These are phyloP conservation scores for Athelia sp. DNA, from an alignment of 1,284 basidiomycete species.

Conservation along the genomic window DNA sequence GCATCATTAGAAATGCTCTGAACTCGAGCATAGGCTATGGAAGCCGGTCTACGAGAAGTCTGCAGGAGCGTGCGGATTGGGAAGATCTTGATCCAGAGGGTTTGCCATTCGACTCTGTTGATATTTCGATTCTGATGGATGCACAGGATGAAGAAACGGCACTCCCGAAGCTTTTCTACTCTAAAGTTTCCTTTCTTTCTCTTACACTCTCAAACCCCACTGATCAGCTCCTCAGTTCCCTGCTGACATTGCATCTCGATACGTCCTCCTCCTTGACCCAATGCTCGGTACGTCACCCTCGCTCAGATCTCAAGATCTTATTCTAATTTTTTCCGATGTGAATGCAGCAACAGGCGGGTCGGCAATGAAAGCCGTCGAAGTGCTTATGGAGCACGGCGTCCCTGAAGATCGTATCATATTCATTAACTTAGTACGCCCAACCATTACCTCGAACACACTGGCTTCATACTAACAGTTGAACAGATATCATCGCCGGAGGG, in stretches of 20 bases:
- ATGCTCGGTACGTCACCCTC: conserved; percentile 76
- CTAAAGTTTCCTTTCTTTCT: conserved; percentile 48
- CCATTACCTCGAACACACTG: not conserved
- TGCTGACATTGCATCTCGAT: conserved; percentile 87
- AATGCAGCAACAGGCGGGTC: conserved; percentile 89
- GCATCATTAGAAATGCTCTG: not conserved
- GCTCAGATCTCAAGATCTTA: conserved; percentile 1
- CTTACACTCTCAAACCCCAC: not conserved
- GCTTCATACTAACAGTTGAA: not conserved
- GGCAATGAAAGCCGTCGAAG: conserved; percentile 96
- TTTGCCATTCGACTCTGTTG: conserved; percentile 27
- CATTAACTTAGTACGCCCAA: conserved; percentile 76
- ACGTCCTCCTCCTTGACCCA: conserved; percentile 92
- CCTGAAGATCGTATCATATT: conserved; percentile 91
- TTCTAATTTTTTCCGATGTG: not conserved
- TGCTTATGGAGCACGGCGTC: conserved; percentile 88
- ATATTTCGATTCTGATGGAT: conserved; percentile 4
- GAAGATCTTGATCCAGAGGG: conserved; percentile 93
- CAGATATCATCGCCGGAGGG: conserved; percentile 93
- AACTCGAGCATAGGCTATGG: conserved; percentile 67
- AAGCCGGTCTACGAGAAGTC: conserved; percentile 88
- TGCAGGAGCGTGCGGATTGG: conserved; percentile 90
- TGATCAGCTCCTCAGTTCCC: conserved; percentile 58
- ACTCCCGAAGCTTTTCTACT: conserved; percentile 86
- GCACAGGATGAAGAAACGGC: conserved; percentile 87